Conservation (phyloP, 1,284 basidiomycete genomes). For the Pseudomicrostroma phylloplanum region DNA sequence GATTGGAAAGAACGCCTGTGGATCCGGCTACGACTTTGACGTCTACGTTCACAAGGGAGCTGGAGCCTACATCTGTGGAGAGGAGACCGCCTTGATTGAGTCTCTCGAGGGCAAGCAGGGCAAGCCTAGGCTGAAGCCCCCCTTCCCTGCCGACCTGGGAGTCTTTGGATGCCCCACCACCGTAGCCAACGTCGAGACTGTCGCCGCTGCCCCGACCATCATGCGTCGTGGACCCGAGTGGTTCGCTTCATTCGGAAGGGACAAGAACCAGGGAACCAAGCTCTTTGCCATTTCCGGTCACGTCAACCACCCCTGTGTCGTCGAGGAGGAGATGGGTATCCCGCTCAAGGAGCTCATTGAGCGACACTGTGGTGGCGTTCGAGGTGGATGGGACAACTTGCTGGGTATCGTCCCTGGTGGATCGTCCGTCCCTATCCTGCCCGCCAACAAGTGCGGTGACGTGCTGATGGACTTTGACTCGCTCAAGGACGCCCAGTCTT, state of each 20-base stretch:
- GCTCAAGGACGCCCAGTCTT: constrained; percentile 85
- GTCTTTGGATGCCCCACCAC: constrained; percentile 94
- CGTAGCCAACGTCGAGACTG: constrained; percentile 96
- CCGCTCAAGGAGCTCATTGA: constrained; percentile 88
- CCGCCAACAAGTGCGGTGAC: constrained; percentile 56
- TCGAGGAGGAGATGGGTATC: constrained; percentile 99
- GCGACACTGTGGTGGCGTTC: constrained; percentile 90
- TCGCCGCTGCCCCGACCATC: constrained; percentile 94
- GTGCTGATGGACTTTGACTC: constrained; percentile 91
- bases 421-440: constrained; percentile 88
- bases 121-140: constrained; percentile 96
- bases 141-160: constrained; percentile 96
- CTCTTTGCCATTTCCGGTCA: constrained; percentile 91
- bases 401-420: constrained; percentile 92
- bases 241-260: constrained; percentile 88
- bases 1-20: constrained; percentile 86
- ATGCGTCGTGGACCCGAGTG: constrained; percentile 82
- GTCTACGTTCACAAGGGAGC: constrained; percentile 95
- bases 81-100: constrained; percentile 97
- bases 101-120: constrained; percentile 94
- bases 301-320: constrained; percentile 95
- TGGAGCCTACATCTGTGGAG: constrained; percentile 96
- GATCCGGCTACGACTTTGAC: constrained; percentile 86
- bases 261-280: constrained; percentile 92
- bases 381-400: constrained; percentile 92